A percentile compares a stretch with the other conserved stretches of the same genome.
Conservation (phyloP, 2,329 filamentous ascomycete genomes). For the Paraphoma chrysanthemicola region DNA sequence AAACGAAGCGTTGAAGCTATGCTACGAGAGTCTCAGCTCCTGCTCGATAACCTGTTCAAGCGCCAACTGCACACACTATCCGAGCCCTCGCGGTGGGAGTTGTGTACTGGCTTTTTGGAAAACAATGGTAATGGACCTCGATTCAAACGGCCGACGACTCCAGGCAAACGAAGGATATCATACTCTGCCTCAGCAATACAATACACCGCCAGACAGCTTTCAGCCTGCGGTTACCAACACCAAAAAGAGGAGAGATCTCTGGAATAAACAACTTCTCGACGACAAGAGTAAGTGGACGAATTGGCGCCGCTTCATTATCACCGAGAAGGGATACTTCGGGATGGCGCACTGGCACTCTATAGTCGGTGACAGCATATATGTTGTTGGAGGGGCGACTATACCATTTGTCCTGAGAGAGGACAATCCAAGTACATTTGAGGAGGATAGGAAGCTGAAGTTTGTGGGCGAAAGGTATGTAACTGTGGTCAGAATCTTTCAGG, state of each 20-base stretch:
- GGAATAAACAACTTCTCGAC: not conserved
- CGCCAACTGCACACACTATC: not conserved
- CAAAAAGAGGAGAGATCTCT: not conserved
- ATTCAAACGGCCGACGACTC: not conserved
- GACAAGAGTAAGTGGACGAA: not conserved
- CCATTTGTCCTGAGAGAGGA: not conserved
- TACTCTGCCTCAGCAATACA: not conserved
- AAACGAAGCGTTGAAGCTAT: too few species aligned
- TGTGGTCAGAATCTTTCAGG: too few species aligned
- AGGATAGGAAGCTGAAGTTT: not conserved
- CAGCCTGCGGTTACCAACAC: not conserved
- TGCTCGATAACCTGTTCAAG: too few species aligned
- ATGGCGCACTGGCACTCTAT: not conserved
- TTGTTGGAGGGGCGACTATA: not conserved
- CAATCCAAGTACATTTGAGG: not conserved
- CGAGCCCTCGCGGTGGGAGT: not conserved
- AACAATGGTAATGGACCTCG: not conserved
- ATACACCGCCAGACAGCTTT: not conserved
- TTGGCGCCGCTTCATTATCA: not conserved
- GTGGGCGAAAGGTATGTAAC: not conserved
- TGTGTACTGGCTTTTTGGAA: not conserved
- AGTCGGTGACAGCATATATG: not conserved
- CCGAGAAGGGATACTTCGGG: not conserved
- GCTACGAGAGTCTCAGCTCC: too few species aligned
- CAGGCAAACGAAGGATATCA: not conserved